phyloP scores from a whole-genome alignment of 164 flowering plant species.

The Echeveria elegans region DNA sequence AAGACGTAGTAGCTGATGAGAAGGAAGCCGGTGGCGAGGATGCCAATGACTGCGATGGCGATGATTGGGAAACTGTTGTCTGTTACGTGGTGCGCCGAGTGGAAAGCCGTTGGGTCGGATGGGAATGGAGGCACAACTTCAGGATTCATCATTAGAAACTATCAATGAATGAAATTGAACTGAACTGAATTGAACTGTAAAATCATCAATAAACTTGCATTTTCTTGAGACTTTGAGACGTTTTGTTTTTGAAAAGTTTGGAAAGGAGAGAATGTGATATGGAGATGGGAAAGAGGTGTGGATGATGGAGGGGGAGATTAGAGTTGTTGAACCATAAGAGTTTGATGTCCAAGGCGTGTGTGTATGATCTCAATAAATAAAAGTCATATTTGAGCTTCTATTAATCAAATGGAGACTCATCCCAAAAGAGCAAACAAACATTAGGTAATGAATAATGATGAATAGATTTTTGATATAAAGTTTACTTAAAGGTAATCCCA shows the following conservation, averaged over 20 bases:
- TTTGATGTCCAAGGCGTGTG: background rate
- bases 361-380: background rate
- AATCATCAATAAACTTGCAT: no score
- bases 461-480: no score
- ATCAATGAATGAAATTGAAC: background rate
- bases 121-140: slow-evolving; percentile 14
- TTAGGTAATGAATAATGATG: no score
- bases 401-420: no score
- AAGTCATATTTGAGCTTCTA: no score
- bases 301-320: background rate
- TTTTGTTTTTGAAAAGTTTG: background rate
- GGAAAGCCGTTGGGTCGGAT: slow-evolving; percentile 15
- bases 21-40: slow-evolving; percentile 65
- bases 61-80: slow-evolving; percentile 62
- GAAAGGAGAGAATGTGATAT: background rate
- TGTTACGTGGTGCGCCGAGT: slow-evolving; percentile 18
- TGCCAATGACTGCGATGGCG: slow-evolving; percentile 71
- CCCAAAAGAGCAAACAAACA: no score
- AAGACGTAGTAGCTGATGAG: slow-evolving; percentile 82
- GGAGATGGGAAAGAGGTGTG: background rate
- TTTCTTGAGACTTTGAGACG: background rate
- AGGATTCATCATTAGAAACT: background rate
- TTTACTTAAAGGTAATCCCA: no score
- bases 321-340: slow-evolving; percentile 1
- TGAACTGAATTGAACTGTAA: background rate